Conservation (phyloP, 768 basidiomycete species). For the Filobasidium wieringae region DNA sequence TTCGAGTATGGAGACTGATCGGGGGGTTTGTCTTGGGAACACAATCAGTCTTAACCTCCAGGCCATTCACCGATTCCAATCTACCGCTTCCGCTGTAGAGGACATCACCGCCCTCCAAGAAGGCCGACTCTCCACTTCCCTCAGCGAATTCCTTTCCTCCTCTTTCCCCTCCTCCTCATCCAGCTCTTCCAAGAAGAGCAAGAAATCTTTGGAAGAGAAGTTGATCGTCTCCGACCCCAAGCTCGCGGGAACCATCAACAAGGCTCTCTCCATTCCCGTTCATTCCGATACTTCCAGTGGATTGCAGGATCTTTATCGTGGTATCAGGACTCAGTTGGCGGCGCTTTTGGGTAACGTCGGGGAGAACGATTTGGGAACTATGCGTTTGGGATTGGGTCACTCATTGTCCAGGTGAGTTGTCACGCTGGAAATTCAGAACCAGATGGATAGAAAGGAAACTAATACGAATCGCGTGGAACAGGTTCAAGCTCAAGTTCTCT, state of each 20-base stretch:
- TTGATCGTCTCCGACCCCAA: conserved; percentile 75
- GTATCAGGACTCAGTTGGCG: conserved; percentile 79
- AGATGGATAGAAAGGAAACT: neutral
- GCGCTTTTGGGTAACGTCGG: conserved; percentile 65
- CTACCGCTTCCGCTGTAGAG: conserved; percentile 92
- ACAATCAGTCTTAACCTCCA: conserved; percentile 92
- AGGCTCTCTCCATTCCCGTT: conserved; percentile 87
- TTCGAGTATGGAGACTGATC: too few relatives aligned
- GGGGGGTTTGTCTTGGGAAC: too few relatives aligned
- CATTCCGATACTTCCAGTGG: conserved; percentile 49
- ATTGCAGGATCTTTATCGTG: conserved; percentile 75
- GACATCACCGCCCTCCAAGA: conserved; percentile 86
- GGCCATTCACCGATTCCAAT: conserved; percentile 89
- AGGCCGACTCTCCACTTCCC: conserved; percentile 80
- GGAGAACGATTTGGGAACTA: conserved; percentile 69
- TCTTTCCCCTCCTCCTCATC: conserved; percentile 9
- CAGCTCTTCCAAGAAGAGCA: conserved; percentile 63
- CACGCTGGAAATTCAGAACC: neutral
- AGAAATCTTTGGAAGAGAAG: conserved; percentile 47
- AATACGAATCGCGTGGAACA: conserved; percentile 28
- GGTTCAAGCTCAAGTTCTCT: conserved; percentile 98
- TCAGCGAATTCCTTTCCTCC: conserved; percentile 76
- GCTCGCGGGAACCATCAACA: conserved; percentile 76
- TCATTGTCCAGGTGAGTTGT: conserved; percentile 71
- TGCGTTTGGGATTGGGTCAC: conserved; percentile 95